These are phyloP conservation scores for Fusarium algeriense DNA, from an alignment of 2,329 filamentous ascomycete species.

Conservation along the genomic window DNA sequence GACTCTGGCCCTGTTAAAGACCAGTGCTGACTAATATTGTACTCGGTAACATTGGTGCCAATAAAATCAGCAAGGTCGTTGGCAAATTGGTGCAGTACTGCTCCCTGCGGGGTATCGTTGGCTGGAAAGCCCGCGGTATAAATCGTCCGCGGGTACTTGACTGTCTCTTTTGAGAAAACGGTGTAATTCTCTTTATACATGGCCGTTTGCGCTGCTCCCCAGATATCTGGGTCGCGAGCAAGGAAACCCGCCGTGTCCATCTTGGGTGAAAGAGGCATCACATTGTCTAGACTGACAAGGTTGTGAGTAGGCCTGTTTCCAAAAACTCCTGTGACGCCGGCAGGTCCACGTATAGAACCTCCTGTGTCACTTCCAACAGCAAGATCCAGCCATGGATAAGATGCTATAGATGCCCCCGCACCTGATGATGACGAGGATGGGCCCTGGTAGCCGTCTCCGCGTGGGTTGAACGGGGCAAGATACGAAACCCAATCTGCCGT, in stretches of 20 bases:
- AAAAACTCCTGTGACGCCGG: conserved; percentile 57
- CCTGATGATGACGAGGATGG: conserved; percentile 59
- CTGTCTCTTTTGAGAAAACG: accelerated
- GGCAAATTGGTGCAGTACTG: not conserved
- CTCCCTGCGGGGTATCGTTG: not conserved
- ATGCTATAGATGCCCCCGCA: conserved; percentile 54
- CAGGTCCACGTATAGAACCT: conserved; percentile 58
- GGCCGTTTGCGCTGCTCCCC: not conserved
- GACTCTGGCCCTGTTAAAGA: not conserved
- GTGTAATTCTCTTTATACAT: not conserved
- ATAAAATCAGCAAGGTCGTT: not conserved
- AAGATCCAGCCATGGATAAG: conserved; percentile 59
- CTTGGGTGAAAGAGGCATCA: not conserved
- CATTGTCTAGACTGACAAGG: conserved; percentile 50
- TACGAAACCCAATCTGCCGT: conserved; percentile 49
- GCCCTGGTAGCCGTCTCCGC: conserved; percentile 61
- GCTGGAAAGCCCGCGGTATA: not conserved
- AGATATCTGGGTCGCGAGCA: not conserved
- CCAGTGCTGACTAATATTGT: not conserved
- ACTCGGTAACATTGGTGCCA: not conserved
- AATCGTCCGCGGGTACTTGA: accelerated
- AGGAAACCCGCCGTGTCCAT: not conserved
- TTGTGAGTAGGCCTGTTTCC: conserved; percentile 58
- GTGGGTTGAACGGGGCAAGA: conserved; percentile 58
- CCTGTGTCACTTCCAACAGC: conserved; percentile 33